Conservation (phyloP, 2,329 filamentous ascomycete species). For the Bipolaris gigantea region DNA sequence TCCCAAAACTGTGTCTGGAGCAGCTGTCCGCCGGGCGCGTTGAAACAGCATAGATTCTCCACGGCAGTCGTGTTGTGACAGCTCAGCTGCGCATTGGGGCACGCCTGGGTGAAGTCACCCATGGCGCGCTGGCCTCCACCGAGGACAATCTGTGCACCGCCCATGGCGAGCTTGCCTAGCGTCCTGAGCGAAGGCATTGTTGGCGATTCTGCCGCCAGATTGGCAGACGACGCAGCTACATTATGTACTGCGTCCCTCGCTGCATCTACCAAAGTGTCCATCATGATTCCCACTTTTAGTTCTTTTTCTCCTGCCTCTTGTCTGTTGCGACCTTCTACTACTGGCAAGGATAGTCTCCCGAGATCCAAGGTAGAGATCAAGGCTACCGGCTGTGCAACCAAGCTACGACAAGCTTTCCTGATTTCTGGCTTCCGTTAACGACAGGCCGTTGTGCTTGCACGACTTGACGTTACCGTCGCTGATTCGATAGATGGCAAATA, state of each 20-base stretch:
- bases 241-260: conserved; percentile 33
- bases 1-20: conserved; percentile 82
- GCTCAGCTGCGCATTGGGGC: conserved; percentile 55
- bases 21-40: conserved; percentile 69
- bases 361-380: too few species aligned
- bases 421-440: conserved; percentile 22
- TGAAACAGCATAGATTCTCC: conserved; percentile 74
- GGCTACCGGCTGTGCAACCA: conserved; percentile 9
- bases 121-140: conserved; percentile 31
- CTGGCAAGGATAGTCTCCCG: conserved; percentile 1
- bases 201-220: conserved; percentile 24
- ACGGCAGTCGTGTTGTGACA: conserved; percentile 65
- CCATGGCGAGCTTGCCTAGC: conserved; percentile 42
- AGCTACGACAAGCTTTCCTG: conserved; percentile 29
- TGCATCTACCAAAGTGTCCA: conserved; percentile 25
- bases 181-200: conserved; percentile 41
- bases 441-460: conserved; percentile 24
- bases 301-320: neutral
- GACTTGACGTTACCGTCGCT: conserved; percentile 19
- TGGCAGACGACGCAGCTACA: conserved; percentile 18
- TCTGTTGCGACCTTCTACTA: conserved; percentile 1
- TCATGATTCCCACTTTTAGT: conserved; percentile 18
- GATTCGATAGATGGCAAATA: conserved; percentile 22
- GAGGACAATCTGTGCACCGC: conserved; percentile 39
- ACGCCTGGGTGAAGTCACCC: conserved; percentile 29